Evolutionary conservation across 345 rosid species (phyloP), one percentile per base, ranked within the genome.

Genomic region (Durio zibethinus): DNA sequence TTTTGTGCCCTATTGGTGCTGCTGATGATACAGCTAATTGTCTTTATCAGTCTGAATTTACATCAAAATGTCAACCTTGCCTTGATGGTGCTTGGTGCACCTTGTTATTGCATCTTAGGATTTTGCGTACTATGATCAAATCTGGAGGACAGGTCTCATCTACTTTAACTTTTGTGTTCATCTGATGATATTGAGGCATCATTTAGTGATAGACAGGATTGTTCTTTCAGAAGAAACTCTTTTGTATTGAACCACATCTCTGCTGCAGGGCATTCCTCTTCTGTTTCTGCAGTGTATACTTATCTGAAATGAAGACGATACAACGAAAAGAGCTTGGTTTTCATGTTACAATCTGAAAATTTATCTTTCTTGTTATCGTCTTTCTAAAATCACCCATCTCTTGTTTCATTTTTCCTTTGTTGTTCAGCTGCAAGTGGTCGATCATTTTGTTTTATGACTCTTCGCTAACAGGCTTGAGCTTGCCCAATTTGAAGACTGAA

Each of bases 21-120:
- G 23, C 70, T 54, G 29, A 52, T 16, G 45, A 61, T 16, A 48
- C 21, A 66, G 75, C 79, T 76, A 82, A 78, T 80, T 77, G 68
- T 71, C 45, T 76, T 78, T 54, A 68, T 54, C 71, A 52, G 42
- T 74, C 69, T 78, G 27, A 48, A 18, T 62, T 74, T 48, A 27
- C 20, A 40, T 35, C 40, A 42, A 27, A 38, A 38, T 27, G 31
- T 12, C 47, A n/a, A 54, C 63, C 40, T 57, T 67, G 36, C 64
- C 71, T 60, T 50, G 75, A 35, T 21, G 47, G 25, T 43, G 54
- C 73, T 25, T 10, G 60, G 61, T 71, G 21, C 76, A 70, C 33
- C 10, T 31, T 45, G 65, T 50, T 47, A 50, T 63, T 40, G 74
- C 40, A 4, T 60, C 77, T 60, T 77, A 25, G n/a, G 57, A 64